phyloP scores from a whole-genome alignment of 2,329 filamentous ascomycete species.

The Fusarium siculi region DNA sequence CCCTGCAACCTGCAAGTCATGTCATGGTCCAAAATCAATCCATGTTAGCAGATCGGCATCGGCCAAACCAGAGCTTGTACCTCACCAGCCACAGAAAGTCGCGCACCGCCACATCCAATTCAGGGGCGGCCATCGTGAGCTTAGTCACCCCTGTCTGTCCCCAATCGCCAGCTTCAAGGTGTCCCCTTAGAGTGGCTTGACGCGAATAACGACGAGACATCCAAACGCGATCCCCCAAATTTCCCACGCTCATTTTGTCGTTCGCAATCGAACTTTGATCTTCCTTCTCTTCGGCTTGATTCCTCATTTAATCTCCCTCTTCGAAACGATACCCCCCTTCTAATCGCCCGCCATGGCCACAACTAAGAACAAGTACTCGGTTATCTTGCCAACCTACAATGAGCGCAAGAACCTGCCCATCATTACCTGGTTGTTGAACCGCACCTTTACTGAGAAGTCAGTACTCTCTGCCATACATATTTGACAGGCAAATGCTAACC shows the following conservation, averaged over 20 bases:
- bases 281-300: neutral
- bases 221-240: conserved; percentile 40
- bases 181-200: conserved; percentile 43
- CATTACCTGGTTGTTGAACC: conserved; percentile 92
- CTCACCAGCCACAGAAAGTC: conserved; percentile 8
- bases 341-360: conserved; percentile 55
- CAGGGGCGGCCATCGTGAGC: conserved; percentile 38
- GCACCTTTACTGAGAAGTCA: conserved; percentile 91
- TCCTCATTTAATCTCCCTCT: neutral
- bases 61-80: conserved; percentile 3
- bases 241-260: conserved; percentile 41
- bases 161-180: conserved; percentile 38
- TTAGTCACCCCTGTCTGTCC: conserved; percentile 28
- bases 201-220: conserved; percentile 34
- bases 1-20: conserved; percentile 27
- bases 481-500: neutral
- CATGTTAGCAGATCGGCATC: conserved; percentile 31
- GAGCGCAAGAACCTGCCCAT: conserved; percentile 97
- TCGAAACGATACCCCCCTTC: conserved; percentile 13
- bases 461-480: neutral
- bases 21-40: conserved; percentile 1
- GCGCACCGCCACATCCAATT: conserved; percentile 31
- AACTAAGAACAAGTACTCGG: conserved; percentile 84
- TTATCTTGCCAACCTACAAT: conserved; percentile 98
- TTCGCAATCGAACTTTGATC: conserved; percentile 5